These are phyloP conservation scores for Psilocybe azurescens DNA, from an alignment of 768 basidiomycete genomes.

Conservation along the genomic window DNA sequence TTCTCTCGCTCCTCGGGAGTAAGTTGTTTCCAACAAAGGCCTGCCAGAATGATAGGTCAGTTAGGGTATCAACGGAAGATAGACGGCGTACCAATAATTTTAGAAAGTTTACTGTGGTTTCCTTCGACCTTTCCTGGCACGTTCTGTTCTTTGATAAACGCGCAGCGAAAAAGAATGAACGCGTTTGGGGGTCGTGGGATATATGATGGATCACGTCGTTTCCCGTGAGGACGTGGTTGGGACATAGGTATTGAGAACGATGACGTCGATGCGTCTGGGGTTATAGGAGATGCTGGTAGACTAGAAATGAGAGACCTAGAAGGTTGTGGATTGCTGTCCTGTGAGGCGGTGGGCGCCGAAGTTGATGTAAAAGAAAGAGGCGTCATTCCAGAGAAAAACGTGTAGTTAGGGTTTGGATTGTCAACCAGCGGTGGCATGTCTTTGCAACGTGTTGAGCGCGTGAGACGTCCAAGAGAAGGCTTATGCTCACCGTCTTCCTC, in stretches of 20 bases:
- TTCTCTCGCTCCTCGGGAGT: constrained; percentile 67
- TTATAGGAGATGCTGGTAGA: constrained; percentile 26
- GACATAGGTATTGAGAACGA: constrained; percentile 32
- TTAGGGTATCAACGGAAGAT: constrained; percentile 7
- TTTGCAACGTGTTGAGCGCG: constrained; percentile 38
- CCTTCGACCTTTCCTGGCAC: constrained; percentile 81
- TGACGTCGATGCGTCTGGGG: constrained; percentile 21
- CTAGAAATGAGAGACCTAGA: constrained; percentile 25
- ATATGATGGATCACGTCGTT: constrained; percentile 71
- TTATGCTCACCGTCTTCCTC: constrained; percentile 34
- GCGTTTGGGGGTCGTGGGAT: constrained; percentile 87
- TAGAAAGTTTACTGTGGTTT: constrained; percentile 79
- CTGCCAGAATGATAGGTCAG: constrained; percentile 38
- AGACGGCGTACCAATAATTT: constrained; percentile 70
- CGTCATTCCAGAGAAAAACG: constrained; percentile 67
- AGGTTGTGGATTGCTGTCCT: constrained; percentile 26
- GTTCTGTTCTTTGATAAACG: constrained; percentile 75
- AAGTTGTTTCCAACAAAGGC: constrained; percentile 78
- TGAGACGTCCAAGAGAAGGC: constrained; percentile 24
- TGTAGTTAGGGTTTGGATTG: constrained; percentile 58
- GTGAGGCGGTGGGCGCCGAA: constrained; percentile 28
- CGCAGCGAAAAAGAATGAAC: constrained; percentile 84
- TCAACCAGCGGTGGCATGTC: constrained; percentile 62
- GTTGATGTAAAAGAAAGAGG: constrained; percentile 52
- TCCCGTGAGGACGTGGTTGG: constrained; percentile 55